Evolutionary conservation across 768 basidiomycete species (phyloP), one percentile per base, ranked within the genome.

Genomic region (Melanogaster broomeanus): DNA sequence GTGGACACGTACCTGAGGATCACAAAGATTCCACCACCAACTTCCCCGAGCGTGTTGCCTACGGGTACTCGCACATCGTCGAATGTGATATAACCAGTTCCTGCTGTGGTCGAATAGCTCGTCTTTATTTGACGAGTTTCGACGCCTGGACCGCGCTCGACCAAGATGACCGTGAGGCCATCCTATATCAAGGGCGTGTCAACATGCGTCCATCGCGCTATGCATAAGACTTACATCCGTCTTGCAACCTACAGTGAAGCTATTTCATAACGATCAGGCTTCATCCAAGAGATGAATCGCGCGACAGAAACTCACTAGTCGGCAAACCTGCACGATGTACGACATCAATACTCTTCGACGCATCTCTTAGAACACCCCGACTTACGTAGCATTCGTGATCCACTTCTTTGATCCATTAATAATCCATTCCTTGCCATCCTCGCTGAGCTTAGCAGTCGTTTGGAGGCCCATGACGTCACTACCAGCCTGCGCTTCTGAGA

Each of bases 51-150:
- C 2, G 90, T 88, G 68, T 97, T 91, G 60, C 84, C 90, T 5
- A 88, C 83, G 8, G 95, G 94, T 0, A 94, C 93, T 56, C 83
- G 84, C 33, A 88, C 93, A 49, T 92, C 77, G 49, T 94, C 89
- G 55, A 91, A 90, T 1, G 88, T 90, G 53, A 91, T 80, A 56
- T 84, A 88, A 27, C 83, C 85, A 1, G 95, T 97, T 10, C 95
- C 95, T 13, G 95, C 95, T 4, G 91, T 74, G 0, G 85, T 60
- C 0, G 92, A 94, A 68, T 98, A 95, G n/a, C 84, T 84, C 10
- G 88, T 90, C 74, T 89, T 79, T 77, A 93, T 84, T 37, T 76
- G 72, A 50, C 83, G 81, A 18, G 82, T 82, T 69, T 87, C 80
- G 41, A 88, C 78, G 48, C 85, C 81, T 43, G 83, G 77, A 18